Percentiles rank a stretch among this genome's conserved stretches.
Evolutionary conservation across 306 rosid genomes (phyloP).

Genomic region (Herpetospermum pedunculosum): DNA sequence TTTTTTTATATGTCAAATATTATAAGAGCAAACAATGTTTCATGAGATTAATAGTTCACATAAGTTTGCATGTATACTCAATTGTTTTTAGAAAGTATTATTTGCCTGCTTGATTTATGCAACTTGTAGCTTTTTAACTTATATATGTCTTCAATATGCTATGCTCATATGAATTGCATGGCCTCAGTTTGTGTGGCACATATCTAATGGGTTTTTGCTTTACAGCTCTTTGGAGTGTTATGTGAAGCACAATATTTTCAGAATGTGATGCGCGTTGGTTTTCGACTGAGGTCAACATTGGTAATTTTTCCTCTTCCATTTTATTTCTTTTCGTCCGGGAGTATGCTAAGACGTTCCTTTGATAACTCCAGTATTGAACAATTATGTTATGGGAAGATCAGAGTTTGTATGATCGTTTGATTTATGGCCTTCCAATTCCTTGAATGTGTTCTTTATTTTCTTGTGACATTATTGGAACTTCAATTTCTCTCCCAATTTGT

Average conservation of each 20-base stretch:
- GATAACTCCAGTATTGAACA: neutral
- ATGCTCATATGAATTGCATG: neutral
- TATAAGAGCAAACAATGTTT: too few relatives aligned
- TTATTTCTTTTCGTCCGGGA: neutral
- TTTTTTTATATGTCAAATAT: too few relatives aligned
- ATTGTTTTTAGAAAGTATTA: neutral
- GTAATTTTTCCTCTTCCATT: slow-evolving; percentile 22
- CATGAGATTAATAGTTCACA: neutral
- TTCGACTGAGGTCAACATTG: slow-evolving; percentile 66
- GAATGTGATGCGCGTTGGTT: slow-evolving; percentile 92
- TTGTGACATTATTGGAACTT: neutral
- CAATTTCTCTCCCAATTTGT: neutral
- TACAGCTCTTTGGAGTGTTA: slow-evolving; percentile 70
- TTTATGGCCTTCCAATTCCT: neutral
- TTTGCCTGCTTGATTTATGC: neutral
- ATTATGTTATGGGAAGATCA: neutral
- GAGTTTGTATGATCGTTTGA: neutral
- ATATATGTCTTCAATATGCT: neutral
- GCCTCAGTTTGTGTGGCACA: neutral
- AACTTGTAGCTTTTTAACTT: neutral
- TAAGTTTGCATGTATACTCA: too few relatives aligned
- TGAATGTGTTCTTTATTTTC: neutral
- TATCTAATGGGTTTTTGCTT: neutral
- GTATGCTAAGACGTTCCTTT: neutral
- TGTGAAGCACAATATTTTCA: slow-evolving; percentile 93